phyloP scores from a whole-genome alignment of 257 asterid genomes.

The Nicotiana undulata region DNA sequence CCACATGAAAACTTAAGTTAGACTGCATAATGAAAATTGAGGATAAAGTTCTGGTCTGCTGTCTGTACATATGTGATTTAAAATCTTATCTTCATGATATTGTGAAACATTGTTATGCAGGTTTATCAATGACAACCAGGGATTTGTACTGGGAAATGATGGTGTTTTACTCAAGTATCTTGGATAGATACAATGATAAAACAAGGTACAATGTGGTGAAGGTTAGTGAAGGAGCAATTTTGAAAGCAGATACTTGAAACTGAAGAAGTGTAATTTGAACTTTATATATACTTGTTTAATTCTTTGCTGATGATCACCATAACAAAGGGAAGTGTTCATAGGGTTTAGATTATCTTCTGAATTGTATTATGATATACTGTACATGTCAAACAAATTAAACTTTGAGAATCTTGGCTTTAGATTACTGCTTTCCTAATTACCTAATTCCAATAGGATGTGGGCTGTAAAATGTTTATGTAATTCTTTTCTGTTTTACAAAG shows the following conservation, averaged over 20 bases:
- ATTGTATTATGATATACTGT: not conserved
- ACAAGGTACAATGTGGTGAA: not conserved
- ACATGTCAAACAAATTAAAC: not conserved
- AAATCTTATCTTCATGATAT: not conserved
- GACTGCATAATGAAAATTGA: not conserved
- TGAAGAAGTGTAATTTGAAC: not conserved
- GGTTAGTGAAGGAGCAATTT: not conserved
- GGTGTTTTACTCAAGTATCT: conserved; percentile 91
- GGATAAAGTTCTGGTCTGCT: not conserved
- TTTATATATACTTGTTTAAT: not conserved
- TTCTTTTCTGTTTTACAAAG: no score
- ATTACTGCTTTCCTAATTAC: not conserved
- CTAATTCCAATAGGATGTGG: not conserved
- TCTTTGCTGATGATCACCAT: not conserved
- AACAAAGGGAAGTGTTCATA: not conserved
- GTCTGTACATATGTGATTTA: not conserved
- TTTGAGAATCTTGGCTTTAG: not conserved
- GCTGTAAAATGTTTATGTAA: not conserved
- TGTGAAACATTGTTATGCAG: conserved; percentile 32
- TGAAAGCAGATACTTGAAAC: conserved; percentile 3
- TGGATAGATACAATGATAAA: conserved; percentile 37
- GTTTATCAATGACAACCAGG: conserved; percentile 78
- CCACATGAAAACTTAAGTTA: not conserved
- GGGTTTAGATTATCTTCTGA: not conserved
- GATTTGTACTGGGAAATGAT: conserved; percentile 90